A percentile compares a stretch with the other conserved stretches of the same genome.
phyloP scores from a whole-genome alignment of 345 rosid genomes.

The Salix viminalis region DNA sequence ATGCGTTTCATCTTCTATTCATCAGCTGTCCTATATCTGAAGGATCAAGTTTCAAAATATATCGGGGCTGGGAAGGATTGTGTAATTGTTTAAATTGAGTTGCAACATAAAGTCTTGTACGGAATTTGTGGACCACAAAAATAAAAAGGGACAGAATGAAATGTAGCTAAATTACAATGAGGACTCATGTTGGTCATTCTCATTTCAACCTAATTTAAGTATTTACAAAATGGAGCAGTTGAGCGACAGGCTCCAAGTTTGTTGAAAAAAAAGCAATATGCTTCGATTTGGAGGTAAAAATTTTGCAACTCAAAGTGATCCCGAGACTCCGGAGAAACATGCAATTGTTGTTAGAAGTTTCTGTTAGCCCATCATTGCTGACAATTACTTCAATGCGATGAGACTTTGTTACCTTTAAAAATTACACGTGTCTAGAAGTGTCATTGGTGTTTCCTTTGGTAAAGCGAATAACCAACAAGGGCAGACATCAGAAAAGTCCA shows the following conservation, averaged over 20 bases:
- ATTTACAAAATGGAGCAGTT: constrained; percentile 10
- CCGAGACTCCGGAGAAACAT: background rate
- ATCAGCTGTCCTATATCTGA: background rate
- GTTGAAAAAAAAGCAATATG: background rate
- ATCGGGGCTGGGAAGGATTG: background rate
- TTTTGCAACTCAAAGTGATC: background rate
- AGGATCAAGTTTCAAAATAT: no score
- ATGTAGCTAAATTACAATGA: background rate
- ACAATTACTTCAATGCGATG: background rate
- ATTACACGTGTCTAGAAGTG: background rate
- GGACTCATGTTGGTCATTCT: background rate
- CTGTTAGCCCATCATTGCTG: background rate
- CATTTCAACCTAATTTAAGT: background rate
- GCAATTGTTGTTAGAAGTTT: constrained; percentile 10
- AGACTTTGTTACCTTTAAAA: background rate
- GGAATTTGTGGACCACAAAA: background rate
- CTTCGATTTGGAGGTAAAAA: background rate
- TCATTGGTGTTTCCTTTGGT: constrained; percentile 78
- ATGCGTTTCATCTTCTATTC: background rate
- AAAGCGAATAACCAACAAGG: constrained; percentile 88
- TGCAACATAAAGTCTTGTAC: background rate
- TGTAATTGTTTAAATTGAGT: background rate
- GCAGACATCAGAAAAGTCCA: constrained; percentile 99
- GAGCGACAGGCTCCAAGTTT: background rate
- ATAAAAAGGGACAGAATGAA: background rate